phyloP scores from a whole-genome alignment of 345 rosid species.

The Angophora floribunda region DNA sequence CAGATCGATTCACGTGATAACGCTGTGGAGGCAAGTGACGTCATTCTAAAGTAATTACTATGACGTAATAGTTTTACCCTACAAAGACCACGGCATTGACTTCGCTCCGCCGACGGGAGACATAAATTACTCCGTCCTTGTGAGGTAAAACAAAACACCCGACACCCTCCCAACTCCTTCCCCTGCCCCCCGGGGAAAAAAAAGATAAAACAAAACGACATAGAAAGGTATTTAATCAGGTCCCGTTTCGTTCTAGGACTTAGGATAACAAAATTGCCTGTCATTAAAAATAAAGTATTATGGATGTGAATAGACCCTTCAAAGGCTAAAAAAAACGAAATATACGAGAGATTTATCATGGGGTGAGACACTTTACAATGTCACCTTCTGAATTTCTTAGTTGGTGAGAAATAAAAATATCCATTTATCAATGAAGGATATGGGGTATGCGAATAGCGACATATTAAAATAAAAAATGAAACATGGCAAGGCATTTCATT shows the following conservation, averaged over 20 bases:
- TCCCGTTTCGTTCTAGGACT: not conserved
- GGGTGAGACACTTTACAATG: too few relatives aligned
- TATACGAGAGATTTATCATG: too few relatives aligned
- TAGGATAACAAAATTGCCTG: not conserved
- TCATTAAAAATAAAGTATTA: not conserved
- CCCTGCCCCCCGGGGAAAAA: too few relatives aligned
- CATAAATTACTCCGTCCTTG: not conserved
- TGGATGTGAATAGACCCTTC: not conserved
- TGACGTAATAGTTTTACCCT: not conserved
- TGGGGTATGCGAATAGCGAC: too few relatives aligned
- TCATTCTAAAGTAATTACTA: not conserved
- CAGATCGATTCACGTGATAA: not conserved
- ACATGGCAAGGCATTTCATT: too few relatives aligned
- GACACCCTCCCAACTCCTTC: too few relatives aligned
- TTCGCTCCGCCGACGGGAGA: not conserved
- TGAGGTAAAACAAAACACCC: not conserved
- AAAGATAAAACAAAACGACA: not conserved
- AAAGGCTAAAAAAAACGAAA: too few relatives aligned
- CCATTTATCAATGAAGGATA: too few relatives aligned
- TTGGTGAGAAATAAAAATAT: too few relatives aligned
- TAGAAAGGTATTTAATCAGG: not conserved
- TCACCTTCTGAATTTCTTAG: too few relatives aligned
- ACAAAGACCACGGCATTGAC: not conserved
- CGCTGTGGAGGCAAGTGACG: not conserved
- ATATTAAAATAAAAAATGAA: too few relatives aligned